These are phyloP conservation scores for Raddia distichophylla DNA, from an alignment of 176 grass and related monocot species.

Conservation along the genomic window DNA sequence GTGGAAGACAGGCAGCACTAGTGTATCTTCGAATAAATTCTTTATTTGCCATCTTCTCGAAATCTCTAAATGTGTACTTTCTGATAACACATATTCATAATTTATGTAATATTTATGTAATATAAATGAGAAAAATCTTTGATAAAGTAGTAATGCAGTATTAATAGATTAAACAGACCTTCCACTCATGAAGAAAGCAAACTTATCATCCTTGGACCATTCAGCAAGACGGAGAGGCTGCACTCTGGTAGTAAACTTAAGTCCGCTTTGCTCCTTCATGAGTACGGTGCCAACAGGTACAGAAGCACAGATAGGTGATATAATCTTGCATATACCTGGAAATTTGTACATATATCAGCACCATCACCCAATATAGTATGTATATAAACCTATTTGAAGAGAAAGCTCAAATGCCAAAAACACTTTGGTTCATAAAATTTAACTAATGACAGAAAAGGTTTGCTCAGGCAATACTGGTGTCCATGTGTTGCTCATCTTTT, in stretches of 20 bases:
- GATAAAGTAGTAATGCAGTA: background rate
- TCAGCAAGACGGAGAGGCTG: conserved; percentile 92
- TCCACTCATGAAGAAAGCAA: conserved; percentile 97
- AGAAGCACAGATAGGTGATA: conserved; percentile 77
- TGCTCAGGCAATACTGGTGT: background rate
- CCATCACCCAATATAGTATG: background rate
- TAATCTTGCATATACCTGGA: conserved; percentile 96
- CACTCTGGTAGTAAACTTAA: conserved; percentile 93
- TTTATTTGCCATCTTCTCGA: conserved; percentile 98
- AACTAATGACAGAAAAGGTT: conserved; percentile 17
- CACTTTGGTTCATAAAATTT: conserved; percentile 2
- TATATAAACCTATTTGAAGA: conserved; percentile 29
- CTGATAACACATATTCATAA: conserved; percentile 53
- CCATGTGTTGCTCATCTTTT: background rate
- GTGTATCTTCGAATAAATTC: conserved; percentile 87
- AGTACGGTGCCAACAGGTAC: conserved; percentile 79
- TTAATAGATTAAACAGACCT: conserved; percentile 60
- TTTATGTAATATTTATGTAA: conserved; percentile 36
- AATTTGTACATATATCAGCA: conserved; percentile 1
- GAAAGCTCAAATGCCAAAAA: background rate
- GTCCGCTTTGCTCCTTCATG: conserved; percentile 81
- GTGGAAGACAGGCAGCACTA: conserved; percentile 76
- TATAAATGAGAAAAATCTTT: conserved; percentile 10
- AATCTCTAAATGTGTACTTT: conserved; percentile 95
- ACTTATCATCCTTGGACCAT: conserved; percentile 85